These are phyloP conservation scores for Gymnopilus junonius DNA, from an alignment of 768 basidiomycete genomes.

Conservation along the genomic window DNA sequence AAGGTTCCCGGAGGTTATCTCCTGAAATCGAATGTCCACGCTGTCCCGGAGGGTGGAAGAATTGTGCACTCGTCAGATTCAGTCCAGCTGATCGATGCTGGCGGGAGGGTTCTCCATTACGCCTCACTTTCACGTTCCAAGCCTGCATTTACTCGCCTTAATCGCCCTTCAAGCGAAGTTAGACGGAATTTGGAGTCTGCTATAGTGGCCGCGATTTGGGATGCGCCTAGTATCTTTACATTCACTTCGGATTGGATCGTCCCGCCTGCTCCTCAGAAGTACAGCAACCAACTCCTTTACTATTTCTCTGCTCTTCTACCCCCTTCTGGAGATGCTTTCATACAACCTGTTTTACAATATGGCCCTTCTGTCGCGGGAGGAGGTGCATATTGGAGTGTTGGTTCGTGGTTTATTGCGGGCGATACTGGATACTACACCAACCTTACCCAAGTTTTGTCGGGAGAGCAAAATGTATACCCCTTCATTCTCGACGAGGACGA, in stretches of 20 bases:
- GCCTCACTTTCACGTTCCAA: not conserved
- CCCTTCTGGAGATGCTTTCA: not conserved
- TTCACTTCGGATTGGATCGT: not conserved
- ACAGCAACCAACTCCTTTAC: not conserved
- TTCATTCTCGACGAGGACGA: conserved; percentile 4
- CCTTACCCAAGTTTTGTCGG: not conserved
- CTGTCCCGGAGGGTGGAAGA: conserved; percentile 1
- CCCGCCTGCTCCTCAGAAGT: not conserved
- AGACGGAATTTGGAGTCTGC: not conserved
- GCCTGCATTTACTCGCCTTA: not conserved
- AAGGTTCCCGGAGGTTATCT: not conserved
- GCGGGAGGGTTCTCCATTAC: conserved; percentile 1
- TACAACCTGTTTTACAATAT: not conserved
- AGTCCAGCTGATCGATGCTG: conserved; percentile 1
- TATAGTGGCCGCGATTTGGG: not conserved
- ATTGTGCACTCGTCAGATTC: not conserved
- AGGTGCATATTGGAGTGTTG: not conserved
- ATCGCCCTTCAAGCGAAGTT: not conserved
- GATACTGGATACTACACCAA: not conserved
- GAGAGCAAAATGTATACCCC: not conserved
- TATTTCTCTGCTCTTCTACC: not conserved
- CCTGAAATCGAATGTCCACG: conserved; percentile 2
- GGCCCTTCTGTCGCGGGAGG: not conserved
- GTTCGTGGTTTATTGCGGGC: not conserved
- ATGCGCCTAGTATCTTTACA: not conserved